Evolutionary conservation across 2,329 filamentous ascomycete genomes (phyloP).

Genomic region (Ustulina deusta): DNA sequence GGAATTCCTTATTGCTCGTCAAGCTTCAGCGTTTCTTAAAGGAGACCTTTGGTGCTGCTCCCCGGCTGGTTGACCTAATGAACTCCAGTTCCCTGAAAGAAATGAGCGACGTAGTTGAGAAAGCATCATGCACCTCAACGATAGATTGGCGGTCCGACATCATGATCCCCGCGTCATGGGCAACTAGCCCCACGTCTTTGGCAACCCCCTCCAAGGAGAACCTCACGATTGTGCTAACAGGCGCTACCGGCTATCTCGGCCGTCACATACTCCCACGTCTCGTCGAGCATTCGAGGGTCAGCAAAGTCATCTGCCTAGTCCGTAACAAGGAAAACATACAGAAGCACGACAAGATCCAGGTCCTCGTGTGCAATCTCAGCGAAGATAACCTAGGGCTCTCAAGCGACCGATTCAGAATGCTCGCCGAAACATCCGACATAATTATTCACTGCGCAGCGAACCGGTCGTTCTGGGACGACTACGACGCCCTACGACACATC

Average conservation of each 20-base stretch:
- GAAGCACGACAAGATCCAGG: conserved; percentile 4
- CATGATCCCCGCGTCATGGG: background rate
- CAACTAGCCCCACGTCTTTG: background rate
- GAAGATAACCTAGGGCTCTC: conserved; percentile 21
- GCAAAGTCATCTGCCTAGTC: conserved; percentile 58
- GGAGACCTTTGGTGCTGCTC: conserved; percentile 47
- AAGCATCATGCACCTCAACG: background rate
- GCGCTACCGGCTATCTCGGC: conserved; percentile 57
- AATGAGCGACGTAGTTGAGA: conserved; percentile 52
- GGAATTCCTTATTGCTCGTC: conserved; percentile 57
- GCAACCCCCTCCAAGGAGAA: background rate
- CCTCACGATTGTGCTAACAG: conserved; percentile 51
- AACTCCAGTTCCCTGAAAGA: conserved; percentile 52
- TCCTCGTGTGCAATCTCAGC: conserved; percentile 1
- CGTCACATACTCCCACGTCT: conserved; percentile 54
- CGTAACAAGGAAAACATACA: conserved; percentile 40
- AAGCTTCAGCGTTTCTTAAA: conserved; percentile 54
- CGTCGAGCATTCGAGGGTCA: conserved; percentile 48
- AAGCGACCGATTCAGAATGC: background rate
- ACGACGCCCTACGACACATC: conserved; percentile 49
- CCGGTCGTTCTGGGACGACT: conserved; percentile 54
- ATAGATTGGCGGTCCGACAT: conserved; percentile 5
- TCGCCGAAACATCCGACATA: conserved; percentile 50
- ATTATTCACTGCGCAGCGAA: conserved; percentile 67
- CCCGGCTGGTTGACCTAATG: conserved; percentile 55